These are phyloP conservation scores for Exophiala mesophila DNA, from an alignment of 2,329 filamentous ascomycete species.

Conservation along the genomic window DNA sequence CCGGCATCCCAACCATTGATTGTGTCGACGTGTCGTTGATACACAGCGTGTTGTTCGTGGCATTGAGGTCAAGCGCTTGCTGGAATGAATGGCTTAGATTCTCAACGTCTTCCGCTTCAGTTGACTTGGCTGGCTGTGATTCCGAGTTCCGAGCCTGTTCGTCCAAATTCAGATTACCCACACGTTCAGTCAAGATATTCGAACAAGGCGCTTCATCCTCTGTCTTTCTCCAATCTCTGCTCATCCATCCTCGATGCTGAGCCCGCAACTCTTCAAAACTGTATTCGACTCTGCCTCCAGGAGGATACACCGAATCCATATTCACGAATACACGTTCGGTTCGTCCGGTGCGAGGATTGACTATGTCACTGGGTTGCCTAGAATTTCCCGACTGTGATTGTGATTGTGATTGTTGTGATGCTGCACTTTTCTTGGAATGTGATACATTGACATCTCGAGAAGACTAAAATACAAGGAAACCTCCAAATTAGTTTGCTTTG, in stretches of 20 bases:
- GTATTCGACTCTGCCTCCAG: slow-evolving; percentile 66
- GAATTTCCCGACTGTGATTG: slow-evolving; percentile 51
- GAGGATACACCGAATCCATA: slow-evolving; percentile 77
- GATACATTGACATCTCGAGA: slow-evolving; percentile 33
- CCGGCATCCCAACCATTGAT: slow-evolving; percentile 25
- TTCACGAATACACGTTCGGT: slow-evolving; percentile 84
- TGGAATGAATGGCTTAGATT: slow-evolving; percentile 23
- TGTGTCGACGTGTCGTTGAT: slow-evolving; percentile 22
- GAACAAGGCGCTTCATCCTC: neutral
- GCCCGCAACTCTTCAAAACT: slow-evolving; percentile 93
- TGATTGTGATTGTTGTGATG: slow-evolving; percentile 40
- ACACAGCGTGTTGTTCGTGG: slow-evolving; percentile 5
- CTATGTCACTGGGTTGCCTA: slow-evolving; percentile 73
- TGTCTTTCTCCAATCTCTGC: slow-evolving; percentile 48
- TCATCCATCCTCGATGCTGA: slow-evolving; percentile 62
- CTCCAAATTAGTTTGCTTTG: slow-evolving; percentile 16
- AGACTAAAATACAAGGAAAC: slow-evolving; percentile 48
- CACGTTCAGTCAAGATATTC: slow-evolving; percentile 4
- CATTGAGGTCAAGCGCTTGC: slow-evolving; percentile 15
- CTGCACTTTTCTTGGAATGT: slow-evolving; percentile 21
- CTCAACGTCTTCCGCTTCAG: slow-evolving; percentile 30
- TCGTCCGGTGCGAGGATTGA: slow-evolving; percentile 77
- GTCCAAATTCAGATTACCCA: slow-evolving; percentile 6
- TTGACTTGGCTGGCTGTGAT: slow-evolving; percentile 11
- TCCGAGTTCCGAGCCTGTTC: slow-evolving; percentile 5